A percentile compares a stretch with the other conserved stretches of the same genome.
phyloP scores from a whole-genome alignment of 2,329 filamentous ascomycete species.

The Pseudocercospora pini-densiflorae region DNA sequence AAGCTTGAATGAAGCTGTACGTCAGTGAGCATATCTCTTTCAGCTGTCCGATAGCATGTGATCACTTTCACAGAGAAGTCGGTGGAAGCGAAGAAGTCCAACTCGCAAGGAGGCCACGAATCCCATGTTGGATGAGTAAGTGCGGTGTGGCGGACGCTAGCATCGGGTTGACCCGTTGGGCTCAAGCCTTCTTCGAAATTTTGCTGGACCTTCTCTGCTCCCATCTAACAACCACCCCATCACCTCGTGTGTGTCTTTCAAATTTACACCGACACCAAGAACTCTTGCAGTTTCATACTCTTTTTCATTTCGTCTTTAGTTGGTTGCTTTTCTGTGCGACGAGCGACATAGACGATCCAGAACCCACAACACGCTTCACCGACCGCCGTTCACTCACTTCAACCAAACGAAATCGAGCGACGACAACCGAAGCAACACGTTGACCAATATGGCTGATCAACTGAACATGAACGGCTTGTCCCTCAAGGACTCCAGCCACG shows the following conservation, averaged over 20 bases:
- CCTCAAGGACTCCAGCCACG: constrained; percentile 69
- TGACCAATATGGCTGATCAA: constrained; percentile 71
- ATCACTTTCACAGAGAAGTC: too few species aligned
- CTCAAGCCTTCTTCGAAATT: neutral
- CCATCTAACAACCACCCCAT: neutral
- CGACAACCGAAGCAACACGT: constrained; percentile 16
- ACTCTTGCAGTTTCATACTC: constrained; percentile 11
- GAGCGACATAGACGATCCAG: constrained; percentile 22
- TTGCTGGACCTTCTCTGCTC: neutral
- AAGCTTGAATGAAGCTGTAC: neutral
- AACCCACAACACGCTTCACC: constrained; percentile 24
- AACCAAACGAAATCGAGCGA: constrained; percentile 10
- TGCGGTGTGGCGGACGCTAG: neutral
- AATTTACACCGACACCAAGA: neutral
- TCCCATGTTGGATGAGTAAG: neutral
- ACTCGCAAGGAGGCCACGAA: too few species aligned
- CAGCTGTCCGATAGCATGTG: too few species aligned
- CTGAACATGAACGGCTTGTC: constrained; percentile 79
- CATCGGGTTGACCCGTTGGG: neutral
- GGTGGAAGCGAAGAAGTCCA: neutral
- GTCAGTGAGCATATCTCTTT: neutral
- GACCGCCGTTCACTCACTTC: constrained; percentile 37
- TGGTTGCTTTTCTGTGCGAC: constrained; percentile 25
- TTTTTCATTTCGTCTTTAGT: constrained; percentile 27
- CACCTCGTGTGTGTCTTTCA: neutral